phyloP scores from a whole-genome alignment of 176 grass and related monocot species.

The Phoenix roebelenii region DNA sequence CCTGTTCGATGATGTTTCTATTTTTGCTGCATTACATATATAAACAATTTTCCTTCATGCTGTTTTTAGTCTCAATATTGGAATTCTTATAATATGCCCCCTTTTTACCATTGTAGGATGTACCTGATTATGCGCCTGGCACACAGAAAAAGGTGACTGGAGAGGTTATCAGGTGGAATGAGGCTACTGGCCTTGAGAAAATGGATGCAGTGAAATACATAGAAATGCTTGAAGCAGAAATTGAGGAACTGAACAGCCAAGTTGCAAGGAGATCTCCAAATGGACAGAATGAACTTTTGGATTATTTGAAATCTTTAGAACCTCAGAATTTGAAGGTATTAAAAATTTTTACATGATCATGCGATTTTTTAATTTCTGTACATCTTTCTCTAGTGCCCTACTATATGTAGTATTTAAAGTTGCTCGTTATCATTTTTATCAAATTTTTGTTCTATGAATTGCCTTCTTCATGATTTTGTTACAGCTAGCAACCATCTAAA shows the following conservation, averaged over 20 bases:
- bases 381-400: not conserved
- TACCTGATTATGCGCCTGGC: slow-evolving; percentile 64
- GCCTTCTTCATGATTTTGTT: too few species aligned
- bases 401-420: too few species aligned
- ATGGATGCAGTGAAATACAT: slow-evolving; percentile 86
- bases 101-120: slow-evolving; percentile 33
- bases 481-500: too few species aligned
- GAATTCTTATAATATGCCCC: slow-evolving; percentile 5
- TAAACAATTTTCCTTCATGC: not conserved
- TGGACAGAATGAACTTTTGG: slow-evolving; percentile 76
- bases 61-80: not conserved
- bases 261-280: slow-evolving; percentile 47
- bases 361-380: not conserved
- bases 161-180: slow-evolving; percentile 95
- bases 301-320: slow-evolving; percentile 76
- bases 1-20: not conserved
- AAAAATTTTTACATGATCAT: not conserved
- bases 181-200: slow-evolving; percentile 71
- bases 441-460: too few species aligned
- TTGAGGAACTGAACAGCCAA: slow-evolving; percentile 73
- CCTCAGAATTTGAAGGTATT: slow-evolving; percentile 95
- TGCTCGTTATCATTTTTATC: too few species aligned
- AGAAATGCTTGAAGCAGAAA: slow-evolving; percentile 80
- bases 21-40: not conserved
- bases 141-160: slow-evolving; percentile 83